Evolutionary conservation across 192 early-diverging fungal genomes (phyloP).

Genomic region (Linnemannia exigua): DNA sequence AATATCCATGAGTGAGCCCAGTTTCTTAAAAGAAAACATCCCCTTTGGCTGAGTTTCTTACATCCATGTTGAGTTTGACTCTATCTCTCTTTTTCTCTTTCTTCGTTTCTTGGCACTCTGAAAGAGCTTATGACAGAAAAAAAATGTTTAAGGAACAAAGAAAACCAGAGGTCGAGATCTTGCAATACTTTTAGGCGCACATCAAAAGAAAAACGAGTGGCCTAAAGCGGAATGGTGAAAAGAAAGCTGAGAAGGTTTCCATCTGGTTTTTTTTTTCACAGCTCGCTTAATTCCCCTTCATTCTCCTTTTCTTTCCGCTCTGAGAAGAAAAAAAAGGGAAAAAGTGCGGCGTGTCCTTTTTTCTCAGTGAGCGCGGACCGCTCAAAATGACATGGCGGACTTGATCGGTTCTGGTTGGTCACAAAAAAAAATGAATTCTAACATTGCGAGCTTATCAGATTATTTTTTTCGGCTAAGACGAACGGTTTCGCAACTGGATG

Average conservation of each 20-base stretch:
- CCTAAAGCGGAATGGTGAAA: conserved; percentile 8
- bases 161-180: neutral
- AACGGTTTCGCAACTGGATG: neutral
- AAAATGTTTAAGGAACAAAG: conserved; percentile 1
- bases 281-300: neutral
- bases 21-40: neutral
- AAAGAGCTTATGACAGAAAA: neutral
- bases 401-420: neutral
- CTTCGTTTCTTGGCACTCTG: neutral
- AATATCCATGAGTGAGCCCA: neutral
- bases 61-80: neutral
- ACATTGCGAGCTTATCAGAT: neutral
- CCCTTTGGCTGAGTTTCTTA: neutral
- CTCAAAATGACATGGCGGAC: neutral
- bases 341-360: neutral
- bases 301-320: neutral
- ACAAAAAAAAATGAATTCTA: neutral
- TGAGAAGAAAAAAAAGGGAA: neutral
- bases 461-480: neutral
- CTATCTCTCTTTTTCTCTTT: neutral
- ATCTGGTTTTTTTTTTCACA: neutral
- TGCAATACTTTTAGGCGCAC: neutral
- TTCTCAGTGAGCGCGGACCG: neutral
- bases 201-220: neutral
- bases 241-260: conserved; percentile 17